Evolutionary conservation across 768 basidiomycete species (phyloP), one percentile per base, ranked within the genome.

Genomic region (Tylopilus rubrobrunneus): DNA sequence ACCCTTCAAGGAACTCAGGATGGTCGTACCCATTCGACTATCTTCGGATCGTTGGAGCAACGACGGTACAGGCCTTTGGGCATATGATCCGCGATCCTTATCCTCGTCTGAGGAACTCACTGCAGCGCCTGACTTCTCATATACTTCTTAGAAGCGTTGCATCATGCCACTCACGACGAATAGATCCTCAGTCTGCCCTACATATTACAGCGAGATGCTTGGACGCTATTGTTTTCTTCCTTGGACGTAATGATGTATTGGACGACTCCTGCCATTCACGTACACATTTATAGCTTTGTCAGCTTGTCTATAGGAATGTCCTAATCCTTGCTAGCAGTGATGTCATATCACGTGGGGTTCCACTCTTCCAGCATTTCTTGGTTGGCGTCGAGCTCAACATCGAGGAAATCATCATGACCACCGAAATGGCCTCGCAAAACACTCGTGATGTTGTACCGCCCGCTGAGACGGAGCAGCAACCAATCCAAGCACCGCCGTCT

Each of bases 21-120:
- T 78, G 50, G 74, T 79, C 17, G 72, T 89, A n/a, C 85, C 86
- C 6, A 70, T 89, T 19, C 79, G 79, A 12, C 71, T 89, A 10
- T 78, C 80, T 7, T 89, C 88, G 5, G 84, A 89, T 57, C 63
- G 74, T 3, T 87, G 79, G 77, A 73, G 68, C 65, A 37, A 73
- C 64, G 56, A 74, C 72, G 53, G 72, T 54, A 57, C 60, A 19
- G 61, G 63, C 10, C 11, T 59, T n/a, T 51, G 45, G 28, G 40
- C 15, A 29, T 54, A 45, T 48, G 50, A 37, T 28, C 53, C 60
- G 8, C 56, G 60, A 21, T 61, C 59, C 23, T 44, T 58, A 48
- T 55, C 53, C 23, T 58, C 57, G 28, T 67, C 69, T 2, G 69
- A 67, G 48, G 69, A 69, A n/a, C 51, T 62, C 4, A 29, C 21